Percentiles rank a stretch among this genome's conserved stretches.
Conservation (phyloP, 148 eudicot species). For the Chenopodium formosanum region DNA sequence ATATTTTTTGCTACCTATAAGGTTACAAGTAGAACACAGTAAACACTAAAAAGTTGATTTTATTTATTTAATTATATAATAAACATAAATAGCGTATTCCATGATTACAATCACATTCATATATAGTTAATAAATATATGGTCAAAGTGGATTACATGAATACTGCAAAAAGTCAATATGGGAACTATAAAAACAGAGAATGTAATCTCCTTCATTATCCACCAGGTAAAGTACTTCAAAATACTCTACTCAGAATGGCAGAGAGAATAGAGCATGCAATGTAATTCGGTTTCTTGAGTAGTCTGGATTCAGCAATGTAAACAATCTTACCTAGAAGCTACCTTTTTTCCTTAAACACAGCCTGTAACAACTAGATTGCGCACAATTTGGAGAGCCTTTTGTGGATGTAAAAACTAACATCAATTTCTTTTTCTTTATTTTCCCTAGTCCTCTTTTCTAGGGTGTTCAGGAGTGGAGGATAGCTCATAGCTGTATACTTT, state of each 20-base stretch:
- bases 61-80: no score
- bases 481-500: neutral
- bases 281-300: neutral
- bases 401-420: neutral
- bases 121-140: no score
- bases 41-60: no score
- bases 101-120: no score
- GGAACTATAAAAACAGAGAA: no score
- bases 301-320: neutral
- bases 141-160: no score
- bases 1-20: no score
- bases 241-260: neutral
- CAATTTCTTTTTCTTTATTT: neutral
- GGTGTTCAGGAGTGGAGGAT: neutral
- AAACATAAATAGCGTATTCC: no score
- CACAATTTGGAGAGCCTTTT: neutral
- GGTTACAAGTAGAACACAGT: no score
- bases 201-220: neutral
- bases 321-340: neutral
- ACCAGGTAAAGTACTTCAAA: neutral
- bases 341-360: neutral
- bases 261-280: neutral
- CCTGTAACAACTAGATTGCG: neutral
- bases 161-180: no score
- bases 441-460: neutral